phyloP scores from a whole-genome alignment of 2,329 filamentous ascomycete genomes.

The Aspergillus ochraceus region DNA sequence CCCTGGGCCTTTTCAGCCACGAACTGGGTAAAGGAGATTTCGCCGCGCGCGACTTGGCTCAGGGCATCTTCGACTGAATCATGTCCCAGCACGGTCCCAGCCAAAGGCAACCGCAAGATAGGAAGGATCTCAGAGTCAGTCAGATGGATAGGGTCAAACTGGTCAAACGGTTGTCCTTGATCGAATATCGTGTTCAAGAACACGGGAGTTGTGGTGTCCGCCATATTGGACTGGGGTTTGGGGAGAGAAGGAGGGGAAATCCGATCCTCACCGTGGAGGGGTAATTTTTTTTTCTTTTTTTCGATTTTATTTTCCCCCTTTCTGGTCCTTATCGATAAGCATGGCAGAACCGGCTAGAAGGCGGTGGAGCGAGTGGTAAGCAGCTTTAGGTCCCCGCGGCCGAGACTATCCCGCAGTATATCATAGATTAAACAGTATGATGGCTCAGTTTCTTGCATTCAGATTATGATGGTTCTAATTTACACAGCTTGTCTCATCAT shows the following conservation, averaged over 20 bases:
- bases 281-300: not conserved
- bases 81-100: conserved; percentile 41
- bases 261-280: not conserved
- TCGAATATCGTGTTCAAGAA: conserved; percentile 38
- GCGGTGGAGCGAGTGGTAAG: not conserved
- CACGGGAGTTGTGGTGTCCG: conserved; percentile 18
- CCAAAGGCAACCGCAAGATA: conserved; percentile 37
- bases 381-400: not conserved
- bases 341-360: not conserved
- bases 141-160: conserved; percentile 38
- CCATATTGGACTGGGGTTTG: not conserved
- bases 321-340: not conserved
- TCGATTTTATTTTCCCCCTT: not conserved
- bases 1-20: conserved; percentile 35
- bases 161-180: conserved; percentile 23
- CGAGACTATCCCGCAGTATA: no score
- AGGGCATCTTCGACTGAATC: conserved; percentile 27
- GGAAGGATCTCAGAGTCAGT: conserved; percentile 34
- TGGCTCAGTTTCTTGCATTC: no score
- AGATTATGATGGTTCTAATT: no score
- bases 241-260: not conserved
- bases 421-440: no score
- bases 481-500: no score
- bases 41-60: conserved; percentile 29
- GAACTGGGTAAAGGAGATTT: conserved; percentile 40